Conservation (phyloP, 306 rosid species). For the Sindora glabra region DNA sequence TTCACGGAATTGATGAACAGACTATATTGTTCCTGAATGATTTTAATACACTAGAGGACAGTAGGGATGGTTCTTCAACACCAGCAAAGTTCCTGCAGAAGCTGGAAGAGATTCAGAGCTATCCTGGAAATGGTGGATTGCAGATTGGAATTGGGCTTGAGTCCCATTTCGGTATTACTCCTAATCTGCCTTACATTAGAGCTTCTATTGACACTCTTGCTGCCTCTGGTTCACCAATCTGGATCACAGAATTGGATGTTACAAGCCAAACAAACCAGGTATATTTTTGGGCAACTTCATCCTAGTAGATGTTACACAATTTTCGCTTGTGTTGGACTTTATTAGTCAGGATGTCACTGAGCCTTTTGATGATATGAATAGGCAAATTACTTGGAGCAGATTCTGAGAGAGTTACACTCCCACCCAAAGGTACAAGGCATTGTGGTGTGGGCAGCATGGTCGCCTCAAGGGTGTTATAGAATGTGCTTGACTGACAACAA, state of each 20-base stretch:
- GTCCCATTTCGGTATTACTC: conserved; percentile 43
- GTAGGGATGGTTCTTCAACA: conserved; percentile 17
- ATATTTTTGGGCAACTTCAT: no score
- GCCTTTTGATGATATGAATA: conserved; percentile 19
- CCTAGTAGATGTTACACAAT: no score
- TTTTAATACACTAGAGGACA: conserved; percentile 55
- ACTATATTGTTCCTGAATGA: conserved; percentile 61
- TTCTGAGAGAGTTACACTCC: conserved; percentile 48
- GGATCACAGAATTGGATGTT: conserved; percentile 80
- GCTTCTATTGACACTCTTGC: conserved; percentile 61
- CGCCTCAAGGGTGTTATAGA: conserved; percentile 39
- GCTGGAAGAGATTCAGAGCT: conserved; percentile 31
- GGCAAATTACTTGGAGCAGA: conserved; percentile 42
- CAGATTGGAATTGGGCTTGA: conserved; percentile 58
- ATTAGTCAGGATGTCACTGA: no score
- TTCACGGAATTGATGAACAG: conserved; percentile 23
- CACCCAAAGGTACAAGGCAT: conserved; percentile 63
- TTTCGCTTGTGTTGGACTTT: background rate
- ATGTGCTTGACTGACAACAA: conserved; percentile 57
- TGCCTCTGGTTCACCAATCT: conserved; percentile 48
- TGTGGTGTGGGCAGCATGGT: conserved; percentile 52
- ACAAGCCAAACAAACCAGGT: conserved; percentile 33
- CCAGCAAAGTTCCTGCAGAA: conserved; percentile 47
- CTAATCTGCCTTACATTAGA: conserved; percentile 55
- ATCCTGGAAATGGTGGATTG: background rate